Conservation (phyloP, 2,329 filamentous ascomycete genomes). For the Aspergillus terreus region DNA sequence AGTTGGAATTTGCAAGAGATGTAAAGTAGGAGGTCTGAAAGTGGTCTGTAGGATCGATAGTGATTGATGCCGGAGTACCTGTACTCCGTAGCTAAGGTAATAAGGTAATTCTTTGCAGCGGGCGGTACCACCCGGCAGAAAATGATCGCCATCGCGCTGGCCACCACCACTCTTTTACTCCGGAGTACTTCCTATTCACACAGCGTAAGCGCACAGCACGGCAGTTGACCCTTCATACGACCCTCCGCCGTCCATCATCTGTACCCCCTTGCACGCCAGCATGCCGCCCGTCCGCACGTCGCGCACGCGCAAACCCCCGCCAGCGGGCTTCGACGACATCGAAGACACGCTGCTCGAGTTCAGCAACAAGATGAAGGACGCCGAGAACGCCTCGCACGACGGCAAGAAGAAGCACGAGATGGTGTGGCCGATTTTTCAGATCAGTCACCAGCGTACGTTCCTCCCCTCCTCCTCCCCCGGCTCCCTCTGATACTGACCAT, state of each 20-base stretch:
- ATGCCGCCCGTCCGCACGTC: constrained; percentile 62
- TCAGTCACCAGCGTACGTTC: constrained; percentile 73
- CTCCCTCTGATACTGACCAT: no score
- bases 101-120: neutral
- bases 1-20: no score
- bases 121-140: constrained; percentile 9
- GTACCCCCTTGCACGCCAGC: no score
- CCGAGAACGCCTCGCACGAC: constrained; percentile 79
- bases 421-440: constrained; percentile 96
- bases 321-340: constrained; percentile 64
- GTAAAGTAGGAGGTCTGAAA: neutral
- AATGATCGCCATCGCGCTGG: neutral
- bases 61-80: no score
- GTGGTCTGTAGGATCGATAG: no score
- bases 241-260: no score
- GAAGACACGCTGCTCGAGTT: constrained; percentile 67
- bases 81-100: no score
- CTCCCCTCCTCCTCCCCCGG: neutral
- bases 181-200: neutral
- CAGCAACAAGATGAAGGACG: constrained; percentile 68
- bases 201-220: no score
- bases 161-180: neutral
- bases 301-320: constrained; percentile 60
- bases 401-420: constrained; percentile 85
- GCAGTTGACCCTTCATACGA: neutral